A percentile compares a stretch with the other conserved stretches of the same genome.
These are phyloP conservation scores for Radiomyces spectabilis DNA, from an alignment of 192 early-diverging fungal genomes.

Conservation along the genomic window DNA sequence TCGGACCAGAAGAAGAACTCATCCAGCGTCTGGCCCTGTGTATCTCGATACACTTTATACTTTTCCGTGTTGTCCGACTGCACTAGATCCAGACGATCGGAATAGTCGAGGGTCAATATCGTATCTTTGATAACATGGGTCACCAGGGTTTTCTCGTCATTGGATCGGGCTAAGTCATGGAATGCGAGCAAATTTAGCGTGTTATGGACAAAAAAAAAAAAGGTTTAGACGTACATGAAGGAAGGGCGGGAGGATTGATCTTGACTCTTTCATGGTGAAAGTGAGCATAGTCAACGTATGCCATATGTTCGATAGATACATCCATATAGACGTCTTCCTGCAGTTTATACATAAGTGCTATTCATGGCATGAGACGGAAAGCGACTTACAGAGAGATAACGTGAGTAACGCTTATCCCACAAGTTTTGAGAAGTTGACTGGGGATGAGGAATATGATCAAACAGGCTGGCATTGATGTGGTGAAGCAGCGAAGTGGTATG, in stretches of 20 bases:
- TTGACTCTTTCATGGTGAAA: conserved; percentile 8
- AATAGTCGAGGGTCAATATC: conserved; percentile 14
- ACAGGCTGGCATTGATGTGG: not conserved
- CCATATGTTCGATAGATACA: conserved; percentile 16
- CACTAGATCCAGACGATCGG: conserved; percentile 1
- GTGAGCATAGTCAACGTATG: conserved; percentile 10
- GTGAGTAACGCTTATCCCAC: not conserved
- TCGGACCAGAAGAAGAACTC: conserved; percentile 5
- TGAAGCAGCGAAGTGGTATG: not conserved
- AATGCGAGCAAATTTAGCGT: not conserved
- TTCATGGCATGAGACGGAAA: no score
- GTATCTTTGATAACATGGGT: conserved; percentile 2
- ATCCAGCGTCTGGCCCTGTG: not conserved
- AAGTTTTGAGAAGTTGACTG: not conserved
- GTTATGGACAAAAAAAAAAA: not conserved
- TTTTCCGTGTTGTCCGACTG: not conserved
- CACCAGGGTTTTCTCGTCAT: conserved; percentile 5
- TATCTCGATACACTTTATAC: not conserved
- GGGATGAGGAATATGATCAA: no score
- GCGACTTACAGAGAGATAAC: no score
- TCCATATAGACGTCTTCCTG: not conserved
- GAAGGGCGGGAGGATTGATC: conserved; percentile 1
- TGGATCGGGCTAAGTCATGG: conserved; percentile 2
- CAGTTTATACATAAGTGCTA: no score
- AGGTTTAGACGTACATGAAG: not conserved